These are phyloP conservation scores for Mortierella sp. DNA, from an alignment of 371 early-diverging fungal genomes.

Conservation along the genomic window DNA sequence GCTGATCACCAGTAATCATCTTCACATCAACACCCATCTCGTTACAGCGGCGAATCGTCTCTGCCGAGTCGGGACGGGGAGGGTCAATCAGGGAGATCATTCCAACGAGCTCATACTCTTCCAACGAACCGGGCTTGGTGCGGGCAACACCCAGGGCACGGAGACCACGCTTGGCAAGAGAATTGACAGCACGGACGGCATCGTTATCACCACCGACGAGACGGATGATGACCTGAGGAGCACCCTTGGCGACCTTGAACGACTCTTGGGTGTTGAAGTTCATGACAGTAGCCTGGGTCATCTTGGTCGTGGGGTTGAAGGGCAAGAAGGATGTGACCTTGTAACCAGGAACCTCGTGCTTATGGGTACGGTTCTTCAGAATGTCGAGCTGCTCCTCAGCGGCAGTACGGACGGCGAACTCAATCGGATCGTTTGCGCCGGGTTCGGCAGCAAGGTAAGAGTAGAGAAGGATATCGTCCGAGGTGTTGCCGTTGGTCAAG, in stretches of 20 bases:
- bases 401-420: slow-evolving; percentile 87
- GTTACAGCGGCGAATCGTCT: slow-evolving; percentile 72
- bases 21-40: slow-evolving; percentile 85
- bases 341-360: slow-evolving; percentile 85
- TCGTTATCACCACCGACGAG: slow-evolving; percentile 85
- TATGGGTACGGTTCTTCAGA: slow-evolving; percentile 68
- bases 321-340: slow-evolving; percentile 88
- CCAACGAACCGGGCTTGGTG: slow-evolving; percentile 72
- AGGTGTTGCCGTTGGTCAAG: slow-evolving; percentile 77
- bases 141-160: slow-evolving; percentile 92
- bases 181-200: slow-evolving; percentile 81
- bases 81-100: slow-evolving; percentile 91
- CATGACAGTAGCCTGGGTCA: slow-evolving; percentile 89
- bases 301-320: slow-evolving; percentile 92
- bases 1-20: slow-evolving; percentile 94
- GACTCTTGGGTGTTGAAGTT: slow-evolving; percentile 72
- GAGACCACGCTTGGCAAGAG: slow-evolving; percentile 88
- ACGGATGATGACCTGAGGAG: slow-evolving; percentile 92
- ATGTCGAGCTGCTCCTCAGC: slow-evolving; percentile 82
- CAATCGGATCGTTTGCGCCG: slow-evolving; percentile 94
- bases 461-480: slow-evolving; percentile 85
- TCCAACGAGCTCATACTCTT: slow-evolving; percentile 76
- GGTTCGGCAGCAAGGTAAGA: slow-evolving; percentile 92
- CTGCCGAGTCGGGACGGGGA: slow-evolving; percentile 76
- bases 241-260: slow-evolving; percentile 93